Conservation (phyloP, 352 stramenopile genomes). For the Globisporangium iwayamae region DNA sequence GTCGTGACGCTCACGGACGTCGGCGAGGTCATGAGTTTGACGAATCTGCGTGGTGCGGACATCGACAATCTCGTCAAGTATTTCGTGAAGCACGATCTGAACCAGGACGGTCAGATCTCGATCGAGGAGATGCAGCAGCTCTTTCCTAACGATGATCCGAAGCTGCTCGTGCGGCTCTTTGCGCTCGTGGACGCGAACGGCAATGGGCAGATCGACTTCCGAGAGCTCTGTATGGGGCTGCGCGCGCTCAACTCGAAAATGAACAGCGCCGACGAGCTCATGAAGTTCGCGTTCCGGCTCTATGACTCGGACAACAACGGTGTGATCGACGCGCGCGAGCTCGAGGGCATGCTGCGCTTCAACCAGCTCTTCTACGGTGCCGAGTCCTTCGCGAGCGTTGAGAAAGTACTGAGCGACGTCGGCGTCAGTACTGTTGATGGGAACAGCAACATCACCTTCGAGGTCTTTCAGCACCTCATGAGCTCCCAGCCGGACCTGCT, state of each 20-base stretch:
- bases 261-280: slow-evolving; percentile 34
- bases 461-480: slow-evolving; percentile 41
- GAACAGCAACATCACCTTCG: slow-evolving; percentile 29
- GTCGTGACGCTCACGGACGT: slow-evolving; percentile 58
- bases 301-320: slow-evolving; percentile 66
- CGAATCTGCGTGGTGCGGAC: slow-evolving; percentile 36
- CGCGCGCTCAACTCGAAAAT: slow-evolving; percentile 40
- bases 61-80: slow-evolving; percentile 52
- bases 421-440: not conserved
- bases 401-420: slow-evolving; percentile 24
- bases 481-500: slow-evolving; percentile 37
- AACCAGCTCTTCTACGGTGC: slow-evolving; percentile 46
- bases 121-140: slow-evolving; percentile 53
- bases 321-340: slow-evolving; percentile 41
- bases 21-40: slow-evolving; percentile 47
- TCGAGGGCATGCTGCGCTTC: slow-evolving; percentile 51
- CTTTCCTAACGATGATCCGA: slow-evolving; percentile 42
- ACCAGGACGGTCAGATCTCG: slow-evolving; percentile 65
- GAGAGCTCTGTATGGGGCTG: slow-evolving; percentile 64
- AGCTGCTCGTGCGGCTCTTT: slow-evolving; percentile 56
- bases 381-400: slow-evolving; percentile 19
- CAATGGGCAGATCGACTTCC: slow-evolving; percentile 68
- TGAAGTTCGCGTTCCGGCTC: slow-evolving; percentile 55
- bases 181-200: slow-evolving; percentile 54
- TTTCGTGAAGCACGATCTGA: slow-evolving; percentile 48